Percentiles rank a stretch among this genome's conserved stretches.
phyloP scores from a whole-genome alignment of 495 filamentous ascomycete species.

The Podospora sp. region DNA sequence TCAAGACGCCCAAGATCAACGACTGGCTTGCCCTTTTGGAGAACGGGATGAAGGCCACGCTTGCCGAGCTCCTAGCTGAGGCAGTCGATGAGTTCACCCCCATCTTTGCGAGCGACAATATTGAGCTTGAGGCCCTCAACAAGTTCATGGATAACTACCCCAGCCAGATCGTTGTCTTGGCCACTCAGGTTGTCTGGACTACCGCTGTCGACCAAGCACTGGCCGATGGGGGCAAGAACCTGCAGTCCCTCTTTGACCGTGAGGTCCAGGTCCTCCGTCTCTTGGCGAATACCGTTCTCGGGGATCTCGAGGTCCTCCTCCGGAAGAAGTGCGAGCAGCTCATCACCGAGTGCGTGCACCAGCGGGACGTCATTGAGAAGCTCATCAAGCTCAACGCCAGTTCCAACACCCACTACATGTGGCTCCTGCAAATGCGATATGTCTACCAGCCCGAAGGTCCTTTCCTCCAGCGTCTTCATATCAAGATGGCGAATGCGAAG shows the following conservation, averaged over 20 bases:
- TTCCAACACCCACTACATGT: constrained; percentile 81
- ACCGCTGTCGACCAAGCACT: constrained; percentile 76
- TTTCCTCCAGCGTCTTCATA: constrained; percentile 77
- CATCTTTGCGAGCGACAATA: constrained; percentile 65
- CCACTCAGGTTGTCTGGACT: constrained; percentile 95
- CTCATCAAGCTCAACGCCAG: constrained; percentile 74
- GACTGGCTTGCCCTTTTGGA: constrained; percentile 94
- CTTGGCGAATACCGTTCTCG: constrained; percentile 85
- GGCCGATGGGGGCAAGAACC: constrained; percentile 64
- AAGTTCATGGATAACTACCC: constrained; percentile 80
- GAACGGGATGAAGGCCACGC: constrained; percentile 87
- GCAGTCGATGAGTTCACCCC: constrained; percentile 75
- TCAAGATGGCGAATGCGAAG: constrained; percentile 96
- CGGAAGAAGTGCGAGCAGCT: constrained; percentile 97
- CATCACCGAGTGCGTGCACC: constrained; percentile 98
- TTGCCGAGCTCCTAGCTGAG: constrained; percentile 87
- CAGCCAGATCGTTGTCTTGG: constrained; percentile 93
- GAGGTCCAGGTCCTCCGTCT: constrained; percentile 79
- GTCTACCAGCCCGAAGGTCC: constrained; percentile 82
- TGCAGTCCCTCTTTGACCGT: constrained; percentile 69
- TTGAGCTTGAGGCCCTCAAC: constrained; percentile 69
- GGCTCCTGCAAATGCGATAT: constrained; percentile 98
- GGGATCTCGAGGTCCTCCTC: constrained; percentile 81
- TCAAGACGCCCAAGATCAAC: constrained; percentile 94
- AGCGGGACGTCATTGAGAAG: constrained; percentile 86